Evolutionary conservation across 371 early-diverging fungal species (phyloP).

Genomic region (Actinomortierella ambigua): DNA sequence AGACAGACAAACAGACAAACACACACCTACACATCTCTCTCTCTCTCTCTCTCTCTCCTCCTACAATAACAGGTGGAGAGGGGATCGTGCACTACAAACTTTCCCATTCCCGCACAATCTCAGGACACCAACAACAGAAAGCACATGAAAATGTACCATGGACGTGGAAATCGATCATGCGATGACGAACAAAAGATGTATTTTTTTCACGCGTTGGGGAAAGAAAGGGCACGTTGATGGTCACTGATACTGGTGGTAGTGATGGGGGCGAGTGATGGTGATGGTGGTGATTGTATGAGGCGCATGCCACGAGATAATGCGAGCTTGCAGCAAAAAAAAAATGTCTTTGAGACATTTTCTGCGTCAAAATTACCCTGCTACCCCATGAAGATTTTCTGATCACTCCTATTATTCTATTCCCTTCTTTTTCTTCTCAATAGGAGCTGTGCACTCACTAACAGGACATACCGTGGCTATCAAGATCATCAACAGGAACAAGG

Average conservation of each 20-base stretch:
- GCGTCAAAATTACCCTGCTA: not conserved
- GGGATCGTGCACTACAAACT: too few species aligned
- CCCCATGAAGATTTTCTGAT: not conserved
- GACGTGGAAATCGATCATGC: too few species aligned
- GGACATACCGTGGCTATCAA: constrained; percentile 97
- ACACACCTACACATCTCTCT: not conserved
- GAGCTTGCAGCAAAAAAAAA: not conserved
- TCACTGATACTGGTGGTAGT: too few species aligned
- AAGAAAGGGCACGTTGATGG: too few species aligned
- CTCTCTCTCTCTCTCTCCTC: not conserved
- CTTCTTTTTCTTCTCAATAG: constrained; percentile 50
- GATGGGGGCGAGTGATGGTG: not conserved
- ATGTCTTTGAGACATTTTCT: not conserved
- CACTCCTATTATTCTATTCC: not conserved
- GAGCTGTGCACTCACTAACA: constrained; percentile 92
- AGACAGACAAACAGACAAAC: too few species aligned
- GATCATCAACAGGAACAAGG: constrained; percentile 89
- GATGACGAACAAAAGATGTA: too few species aligned
- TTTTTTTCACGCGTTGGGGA: too few species aligned
- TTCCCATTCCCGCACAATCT: too few species aligned
- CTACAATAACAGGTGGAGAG: too few species aligned
- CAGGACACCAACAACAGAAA: not conserved
- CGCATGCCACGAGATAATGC: not conserved
- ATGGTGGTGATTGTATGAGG: not conserved
- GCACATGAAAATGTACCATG: constrained; percentile 1